A percentile compares a stretch with the other conserved stretches of the same genome.
Conservation (phyloP, 2,329 filamentous ascomycete species). For the Byssoonygena ceratinophila region DNA sequence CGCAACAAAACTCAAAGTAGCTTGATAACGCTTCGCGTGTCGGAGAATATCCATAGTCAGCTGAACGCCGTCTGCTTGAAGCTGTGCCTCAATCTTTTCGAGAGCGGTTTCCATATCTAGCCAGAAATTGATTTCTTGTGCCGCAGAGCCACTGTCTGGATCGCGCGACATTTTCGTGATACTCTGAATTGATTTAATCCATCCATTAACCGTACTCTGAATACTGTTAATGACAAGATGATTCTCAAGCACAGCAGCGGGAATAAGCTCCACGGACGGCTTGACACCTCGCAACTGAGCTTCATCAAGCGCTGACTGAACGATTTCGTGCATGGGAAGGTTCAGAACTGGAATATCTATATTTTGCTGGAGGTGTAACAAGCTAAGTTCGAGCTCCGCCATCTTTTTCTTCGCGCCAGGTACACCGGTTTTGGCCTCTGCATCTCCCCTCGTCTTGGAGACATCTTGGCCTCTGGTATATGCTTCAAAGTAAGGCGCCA, state of each 20-base stretch:
- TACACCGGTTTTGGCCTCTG: slow-evolving; percentile 86
- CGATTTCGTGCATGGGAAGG: slow-evolving; percentile 75
- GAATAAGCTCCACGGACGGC: slow-evolving; percentile 68
- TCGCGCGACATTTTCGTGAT: slow-evolving; percentile 93
- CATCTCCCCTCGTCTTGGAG: slow-evolving; percentile 63
- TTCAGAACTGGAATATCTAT: slow-evolving; percentile 92
- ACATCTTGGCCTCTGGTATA: slow-evolving; percentile 74
- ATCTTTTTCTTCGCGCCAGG: slow-evolving; percentile 96
- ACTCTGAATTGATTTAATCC: slow-evolving; percentile 97
- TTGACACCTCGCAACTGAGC: slow-evolving; percentile 56
- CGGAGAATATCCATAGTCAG: slow-evolving; percentile 91
- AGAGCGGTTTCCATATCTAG: slow-evolving; percentile 89
- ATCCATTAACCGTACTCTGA: slow-evolving; percentile 86
- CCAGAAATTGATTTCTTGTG: slow-evolving; percentile 99
- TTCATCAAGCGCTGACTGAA: slow-evolving; percentile 74
- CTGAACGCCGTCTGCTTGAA: slow-evolving; percentile 76
- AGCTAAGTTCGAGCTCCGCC: slow-evolving; percentile 80
- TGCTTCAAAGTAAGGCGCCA: slow-evolving; percentile 95
- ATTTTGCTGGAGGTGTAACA: slow-evolving; percentile 91
- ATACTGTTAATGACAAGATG: slow-evolving; percentile 88
- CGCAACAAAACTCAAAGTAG: slow-evolving; percentile 89
- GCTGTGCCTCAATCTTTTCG: slow-evolving; percentile 80
- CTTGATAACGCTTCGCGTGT: slow-evolving; percentile 95
- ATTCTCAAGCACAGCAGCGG: slow-evolving; percentile 65
- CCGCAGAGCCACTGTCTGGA: slow-evolving; percentile 64